phyloP scores from a whole-genome alignment of 2,329 filamentous ascomycete genomes.

The Penicillium sp. region DNA sequence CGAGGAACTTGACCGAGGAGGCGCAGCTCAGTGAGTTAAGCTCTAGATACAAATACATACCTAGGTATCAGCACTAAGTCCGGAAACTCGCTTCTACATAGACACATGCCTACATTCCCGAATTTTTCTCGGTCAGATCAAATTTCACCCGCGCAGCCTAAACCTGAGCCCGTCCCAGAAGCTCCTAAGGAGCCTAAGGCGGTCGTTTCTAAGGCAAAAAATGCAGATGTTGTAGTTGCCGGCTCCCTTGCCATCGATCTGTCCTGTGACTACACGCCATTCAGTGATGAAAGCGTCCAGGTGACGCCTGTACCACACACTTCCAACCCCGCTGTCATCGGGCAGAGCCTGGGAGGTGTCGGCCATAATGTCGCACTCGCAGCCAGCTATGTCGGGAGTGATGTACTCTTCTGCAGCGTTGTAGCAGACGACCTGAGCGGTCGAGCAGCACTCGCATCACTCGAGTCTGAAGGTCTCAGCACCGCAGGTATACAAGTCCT shows the following conservation, averaged over 20 bases:
- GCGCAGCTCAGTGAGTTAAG: conserved; percentile 41
- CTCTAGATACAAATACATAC: conserved; percentile 22
- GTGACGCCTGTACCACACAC: conserved; percentile 60
- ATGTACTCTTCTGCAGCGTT: conserved; percentile 74
- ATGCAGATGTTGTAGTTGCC: conserved; percentile 74
- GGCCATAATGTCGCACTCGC: conserved; percentile 89
- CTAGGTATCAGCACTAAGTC: conserved; percentile 38
- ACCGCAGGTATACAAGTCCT: conserved; percentile 66
- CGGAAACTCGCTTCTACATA: conserved; percentile 30
- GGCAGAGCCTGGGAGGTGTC: conserved; percentile 83
- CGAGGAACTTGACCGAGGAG: conserved; percentile 39
- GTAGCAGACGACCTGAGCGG: conserved; percentile 80
- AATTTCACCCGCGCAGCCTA: conserved; percentile 15
- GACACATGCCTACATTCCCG: conserved; percentile 38
- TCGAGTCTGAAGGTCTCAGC: conserved; percentile 61
- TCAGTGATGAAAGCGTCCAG: conserved; percentile 35
- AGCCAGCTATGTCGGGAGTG: conserved; percentile 66
- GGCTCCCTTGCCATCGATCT: conserved; percentile 89
- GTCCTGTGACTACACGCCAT: conserved; percentile 72
- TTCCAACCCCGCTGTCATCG: conserved; percentile 81
- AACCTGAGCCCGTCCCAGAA: background rate
- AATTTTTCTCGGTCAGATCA: conserved; percentile 25
- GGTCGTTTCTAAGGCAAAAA: conserved; percentile 11
- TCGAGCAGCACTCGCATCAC: conserved; percentile 65
- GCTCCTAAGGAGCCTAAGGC: background rate